Conservation (phyloP, 73 alveolate species). For the Durusdinium trenchii region DNA sequence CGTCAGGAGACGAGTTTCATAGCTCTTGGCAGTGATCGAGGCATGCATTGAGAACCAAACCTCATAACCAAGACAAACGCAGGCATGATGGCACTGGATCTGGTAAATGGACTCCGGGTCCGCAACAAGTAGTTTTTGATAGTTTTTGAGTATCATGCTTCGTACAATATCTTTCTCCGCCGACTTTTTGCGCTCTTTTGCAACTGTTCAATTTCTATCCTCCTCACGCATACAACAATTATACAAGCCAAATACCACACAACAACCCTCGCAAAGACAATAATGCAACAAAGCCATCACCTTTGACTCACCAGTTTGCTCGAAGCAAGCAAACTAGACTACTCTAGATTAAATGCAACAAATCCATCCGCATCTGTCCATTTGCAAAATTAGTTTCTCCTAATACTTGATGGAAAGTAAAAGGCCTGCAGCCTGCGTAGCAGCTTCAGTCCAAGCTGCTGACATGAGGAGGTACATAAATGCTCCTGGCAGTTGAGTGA, state of each 20-base stretch:
- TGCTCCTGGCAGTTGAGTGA: conserved; percentile 41
- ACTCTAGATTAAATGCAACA: too few relatives aligned
- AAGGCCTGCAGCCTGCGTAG: not conserved
- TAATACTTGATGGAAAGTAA: too few relatives aligned
- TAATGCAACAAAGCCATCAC: too few relatives aligned
- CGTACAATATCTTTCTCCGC: not conserved
- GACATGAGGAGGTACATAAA: conserved; percentile 92
- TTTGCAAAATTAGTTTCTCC: too few relatives aligned
- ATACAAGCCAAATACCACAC: not conserved
- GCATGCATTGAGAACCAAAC: conserved; percentile 95
- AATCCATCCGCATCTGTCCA: too few relatives aligned
- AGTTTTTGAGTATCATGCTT: not conserved
- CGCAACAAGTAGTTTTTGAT: not conserved
- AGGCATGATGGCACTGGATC: not conserved
- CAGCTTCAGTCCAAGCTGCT: conserved; percentile 10
- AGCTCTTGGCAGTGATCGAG: conserved; percentile 92
- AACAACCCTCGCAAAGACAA: too few relatives aligned
- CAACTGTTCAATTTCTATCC: too few relatives aligned
- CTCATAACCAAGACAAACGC: too few relatives aligned
- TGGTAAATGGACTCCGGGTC: not conserved
- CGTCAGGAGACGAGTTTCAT: conserved; percentile 71
- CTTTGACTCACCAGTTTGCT: too few relatives aligned
- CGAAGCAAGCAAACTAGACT: too few relatives aligned
- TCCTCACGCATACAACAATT: not conserved
- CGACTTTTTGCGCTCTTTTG: too few relatives aligned